Evolutionary conservation across 139 green algal genomes (phyloP).

Genomic region (Tetraselmis striata): DNA sequence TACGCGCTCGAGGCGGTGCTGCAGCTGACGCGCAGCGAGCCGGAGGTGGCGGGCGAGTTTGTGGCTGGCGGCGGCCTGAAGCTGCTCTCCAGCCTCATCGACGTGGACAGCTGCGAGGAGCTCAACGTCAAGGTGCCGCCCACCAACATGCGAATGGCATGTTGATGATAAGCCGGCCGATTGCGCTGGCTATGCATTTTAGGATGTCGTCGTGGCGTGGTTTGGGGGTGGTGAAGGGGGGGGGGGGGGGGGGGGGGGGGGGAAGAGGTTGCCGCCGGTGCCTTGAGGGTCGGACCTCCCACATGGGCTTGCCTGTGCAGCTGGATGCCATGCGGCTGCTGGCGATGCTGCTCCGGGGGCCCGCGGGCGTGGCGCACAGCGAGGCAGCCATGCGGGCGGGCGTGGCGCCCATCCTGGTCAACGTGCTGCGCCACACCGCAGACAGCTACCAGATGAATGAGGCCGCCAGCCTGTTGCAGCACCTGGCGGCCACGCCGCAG

Average conservation of each 20-base stretch:
- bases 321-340: background rate
- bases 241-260: too few species aligned
- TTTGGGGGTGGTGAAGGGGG: too few species aligned
- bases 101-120: background rate
- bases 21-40: background rate
- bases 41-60: background rate
- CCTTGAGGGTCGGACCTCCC: too few species aligned
- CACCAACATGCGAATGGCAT: too few species aligned
- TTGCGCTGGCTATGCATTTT: too few species aligned
- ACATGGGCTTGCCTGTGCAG: too few species aligned
- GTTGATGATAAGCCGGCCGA: too few species aligned
- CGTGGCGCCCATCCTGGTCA: background rate
- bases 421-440: background rate
- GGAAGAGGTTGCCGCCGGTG: too few species aligned
- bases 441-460: background rate
- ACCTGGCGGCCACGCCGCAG: background rate
- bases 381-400: background rate
- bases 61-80: background rate
- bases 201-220: too few species aligned
- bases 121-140: background rate
- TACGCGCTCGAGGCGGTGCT: background rate
- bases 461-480: background rate
- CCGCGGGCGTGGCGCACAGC: background rate
- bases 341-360: background rate
- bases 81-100: background rate